Evolutionary conservation across 495 filamentous ascomycete species (phyloP), one percentile per base, ranked within the genome.

Genomic region (Sordaria brevicollis): DNA sequence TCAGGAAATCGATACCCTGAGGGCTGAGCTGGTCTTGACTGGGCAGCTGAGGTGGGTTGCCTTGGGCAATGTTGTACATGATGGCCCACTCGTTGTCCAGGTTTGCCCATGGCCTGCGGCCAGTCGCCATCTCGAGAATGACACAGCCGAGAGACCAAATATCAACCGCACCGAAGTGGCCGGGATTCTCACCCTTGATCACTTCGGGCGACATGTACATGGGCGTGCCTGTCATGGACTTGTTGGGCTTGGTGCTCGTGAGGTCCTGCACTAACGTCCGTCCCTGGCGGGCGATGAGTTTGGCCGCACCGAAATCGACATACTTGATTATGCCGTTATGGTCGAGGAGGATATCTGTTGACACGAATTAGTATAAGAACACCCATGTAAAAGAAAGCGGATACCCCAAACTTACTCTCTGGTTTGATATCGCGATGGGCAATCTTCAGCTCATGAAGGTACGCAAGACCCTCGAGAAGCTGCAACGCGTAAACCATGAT

Each of bases 121-220:
- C 95, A 2, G 94, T 98, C 19, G 93, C 93, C 96, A 98, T 98
- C 79, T 99, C 95, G 35, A 97, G 87, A 73, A 98, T 92, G 69
- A 99, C 95, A 77, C 95, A 99, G 41, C 96, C 95, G 6, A 99
- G 86, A 7, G 93, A 97, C 95, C 95, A 99, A 69, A 98, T 89
- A 78, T 99, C 95, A 68, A 96, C 93, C n/a, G 93, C 91, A 35
- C 94, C 93, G 29, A 85, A 85, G 71, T 93, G 91, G 38, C 86
- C 92, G 34, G 83, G 80, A 70, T 89, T 88, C 67, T 91, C 88
- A 37, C 95, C 95, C 73, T 92, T 94, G 81, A 99, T 98, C 62
- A 97, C 93, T 83, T 99, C 95, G 29, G 95, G 95, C 17, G 96
- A 98, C 95, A 99, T 99, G 84, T 99, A 99, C 95, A 99, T 99